phyloP scores from a whole-genome alignment of 352 stramenopile species.

The Aphanomyces euteiches region DNA sequence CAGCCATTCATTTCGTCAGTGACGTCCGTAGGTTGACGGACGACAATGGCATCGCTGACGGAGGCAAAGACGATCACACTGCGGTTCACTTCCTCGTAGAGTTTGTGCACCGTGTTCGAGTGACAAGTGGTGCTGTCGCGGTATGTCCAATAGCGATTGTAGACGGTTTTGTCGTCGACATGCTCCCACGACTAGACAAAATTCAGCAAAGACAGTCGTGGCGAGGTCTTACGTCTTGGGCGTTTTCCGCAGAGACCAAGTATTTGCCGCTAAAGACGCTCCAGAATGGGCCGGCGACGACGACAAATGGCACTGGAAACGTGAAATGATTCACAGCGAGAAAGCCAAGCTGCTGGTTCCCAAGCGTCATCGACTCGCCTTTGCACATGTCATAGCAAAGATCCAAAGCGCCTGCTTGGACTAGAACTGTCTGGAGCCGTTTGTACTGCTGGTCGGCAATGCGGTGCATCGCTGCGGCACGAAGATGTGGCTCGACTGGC shows the following conservation, averaged over 20 bases:
- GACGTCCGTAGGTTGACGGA: conserved; percentile 1
- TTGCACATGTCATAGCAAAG: neutral
- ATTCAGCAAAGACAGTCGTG: neutral
- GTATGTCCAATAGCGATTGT: neutral
- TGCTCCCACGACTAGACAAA: conserved; percentile 8
- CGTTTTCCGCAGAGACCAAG: too few species aligned
- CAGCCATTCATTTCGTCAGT: conserved; percentile 1
- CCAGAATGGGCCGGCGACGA: neutral
- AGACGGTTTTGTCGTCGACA: neutral
- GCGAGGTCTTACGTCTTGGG: too few species aligned
- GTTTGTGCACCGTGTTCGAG: neutral
- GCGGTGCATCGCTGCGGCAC: neutral
- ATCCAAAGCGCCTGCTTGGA: neutral
- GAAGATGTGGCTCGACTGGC: neutral
- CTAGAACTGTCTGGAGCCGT: neutral
- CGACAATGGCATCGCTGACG: conserved; percentile 9
- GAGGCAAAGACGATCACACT: conserved; percentile 1
- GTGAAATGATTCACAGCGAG: neutral
- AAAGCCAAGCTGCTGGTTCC: neutral
- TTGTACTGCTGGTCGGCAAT: conserved; percentile 6
- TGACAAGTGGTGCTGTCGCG: neutral
- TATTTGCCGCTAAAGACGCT: neutral
- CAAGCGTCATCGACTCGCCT: neutral
- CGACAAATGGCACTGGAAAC: neutral
- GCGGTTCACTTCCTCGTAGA: neutral